A percentile compares a stretch with the other conserved stretches of the same genome.
These are phyloP conservation scores for Tolypocladium inflatum DNA, from an alignment of 2,329 filamentous ascomycete species.

Conservation along the genomic window DNA sequence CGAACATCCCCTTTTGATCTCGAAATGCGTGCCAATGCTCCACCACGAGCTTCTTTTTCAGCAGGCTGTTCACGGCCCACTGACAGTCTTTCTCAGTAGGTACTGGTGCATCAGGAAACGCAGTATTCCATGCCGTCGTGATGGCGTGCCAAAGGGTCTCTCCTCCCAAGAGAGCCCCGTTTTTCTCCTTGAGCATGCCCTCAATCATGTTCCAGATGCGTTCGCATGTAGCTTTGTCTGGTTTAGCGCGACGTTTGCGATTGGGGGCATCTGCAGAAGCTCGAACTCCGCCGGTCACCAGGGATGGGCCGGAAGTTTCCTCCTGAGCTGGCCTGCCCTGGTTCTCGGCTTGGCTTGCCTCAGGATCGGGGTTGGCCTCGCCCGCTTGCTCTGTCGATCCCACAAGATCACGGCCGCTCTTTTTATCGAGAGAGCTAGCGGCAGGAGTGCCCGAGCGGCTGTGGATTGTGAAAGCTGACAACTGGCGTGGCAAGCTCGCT, in stretches of 20 bases:
- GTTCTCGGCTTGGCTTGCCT: background rate
- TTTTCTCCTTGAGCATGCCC: conserved; percentile 17
- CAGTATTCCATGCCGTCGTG: conserved; percentile 32
- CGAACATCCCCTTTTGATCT: conserved; percentile 28
- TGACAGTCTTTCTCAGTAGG: conserved; percentile 30
- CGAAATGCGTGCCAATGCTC: conserved; percentile 37
- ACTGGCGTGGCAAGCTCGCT: background rate
- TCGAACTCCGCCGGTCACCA: background rate
- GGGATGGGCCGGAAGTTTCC: background rate
- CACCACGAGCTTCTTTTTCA: conserved; percentile 22
- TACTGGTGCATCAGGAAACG: conserved; percentile 27
- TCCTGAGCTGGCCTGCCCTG: background rate
- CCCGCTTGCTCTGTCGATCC: background rate
- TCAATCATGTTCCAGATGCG: conserved; percentile 16
- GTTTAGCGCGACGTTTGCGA: background rate
- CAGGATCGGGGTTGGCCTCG: background rate
- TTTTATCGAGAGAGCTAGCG: background rate
- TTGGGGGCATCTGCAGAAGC: background rate
- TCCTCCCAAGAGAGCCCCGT: conserved; percentile 42
- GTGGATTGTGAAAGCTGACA: background rate
- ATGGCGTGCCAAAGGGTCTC: conserved; percentile 39
- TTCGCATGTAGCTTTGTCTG: conserved; percentile 1
- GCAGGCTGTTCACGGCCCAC: conserved; percentile 26
- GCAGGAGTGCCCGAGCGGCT: background rate
- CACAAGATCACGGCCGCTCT: background rate